Base-by-base conservation (phyloP, 1,139 yeast species). In the Kodamaea anthophila region DNA sequence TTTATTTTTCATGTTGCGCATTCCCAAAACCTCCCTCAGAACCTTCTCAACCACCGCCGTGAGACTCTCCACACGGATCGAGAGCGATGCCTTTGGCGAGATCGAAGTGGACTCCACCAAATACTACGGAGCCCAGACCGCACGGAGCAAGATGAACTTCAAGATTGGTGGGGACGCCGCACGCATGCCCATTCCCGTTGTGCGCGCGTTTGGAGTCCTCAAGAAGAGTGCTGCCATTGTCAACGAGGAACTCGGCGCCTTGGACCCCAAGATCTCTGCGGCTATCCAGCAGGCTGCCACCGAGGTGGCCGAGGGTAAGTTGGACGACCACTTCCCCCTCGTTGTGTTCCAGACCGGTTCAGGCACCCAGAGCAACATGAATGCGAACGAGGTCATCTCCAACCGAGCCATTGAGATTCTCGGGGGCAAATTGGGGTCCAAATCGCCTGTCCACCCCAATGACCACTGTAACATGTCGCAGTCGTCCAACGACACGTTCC, bases 71-170 rank as follows among this genome's bases (percentile, higher is more conserved):
- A 56, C 65, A 37, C 79, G 97, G 67, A 74, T 74, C 37, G 98
- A 91, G 60, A 74, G 87, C 36, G 98, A 91, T 60, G 96, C 97
- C 31, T 91, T 91, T 53, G 98, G 98, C 46, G 95, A 85, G 53
- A 82, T 91, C 49, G 84, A 84, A 52, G 97, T 88, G 31, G 94
- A 87, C 36, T 64, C 74, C 38, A 71, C 82, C 51, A 79, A 77
- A 55, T 88, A 88, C 69, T 88, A 95, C 85, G 97, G 98, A 38
- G 97, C 98, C 24, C 98, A 91, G 65, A 91, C 98, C 37, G 96
- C 93, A 58, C 76, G 94, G 60, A 81, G 97, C 9, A 72, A 78
- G 48, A 83, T 80, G 62, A 91, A 91, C 71, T 91, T 91, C 70
- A 84, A 87, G 59, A 91, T 91, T 51, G 98, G 98, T 43, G 97